Conservation (phyloP, 495 filamentous ascomycete genomes). For the Hypoxylon lienhwacheense region DNA sequence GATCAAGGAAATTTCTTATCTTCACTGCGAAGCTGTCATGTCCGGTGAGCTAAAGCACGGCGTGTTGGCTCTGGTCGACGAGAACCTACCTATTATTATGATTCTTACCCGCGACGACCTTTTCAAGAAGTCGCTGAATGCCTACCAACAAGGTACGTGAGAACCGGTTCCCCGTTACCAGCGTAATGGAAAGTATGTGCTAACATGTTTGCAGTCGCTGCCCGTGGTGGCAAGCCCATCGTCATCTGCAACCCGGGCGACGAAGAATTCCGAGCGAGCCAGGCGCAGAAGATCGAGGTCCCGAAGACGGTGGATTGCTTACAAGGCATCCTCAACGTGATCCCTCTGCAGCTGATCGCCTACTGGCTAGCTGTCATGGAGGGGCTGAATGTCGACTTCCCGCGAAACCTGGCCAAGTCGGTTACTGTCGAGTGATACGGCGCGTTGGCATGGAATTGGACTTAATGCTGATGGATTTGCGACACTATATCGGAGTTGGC, state of each 20-base stretch:
- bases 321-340: slow-evolving; percentile 96
- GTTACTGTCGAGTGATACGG: slow-evolving; percentile 89
- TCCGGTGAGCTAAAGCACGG: slow-evolving; percentile 98
- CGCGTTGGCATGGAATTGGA: slow-evolving; percentile 13
- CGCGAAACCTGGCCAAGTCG: slow-evolving; percentile 96
- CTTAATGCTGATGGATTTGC: slow-evolving; percentile 15
- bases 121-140: slow-evolving; percentile 96
- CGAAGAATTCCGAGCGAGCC: slow-evolving; percentile 80
- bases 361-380: slow-evolving; percentile 98
- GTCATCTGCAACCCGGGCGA: slow-evolving; percentile 96
- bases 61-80: slow-evolving; percentile 94
- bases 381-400: slow-evolving; percentile 96
- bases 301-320: slow-evolving; percentile 93
- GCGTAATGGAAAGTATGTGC: background rate
- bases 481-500: slow-evolving; percentile 31
- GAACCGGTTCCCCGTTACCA: background rate
- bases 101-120: slow-evolving; percentile 94
- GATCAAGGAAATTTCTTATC: slow-evolving; percentile 99
- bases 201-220: slow-evolving; percentile 67
- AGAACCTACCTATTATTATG: slow-evolving; percentile 99
- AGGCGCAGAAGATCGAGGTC: slow-evolving; percentile 95
- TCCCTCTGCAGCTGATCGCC: slow-evolving; percentile 93
- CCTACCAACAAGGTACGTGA: slow-evolving; percentile 89
- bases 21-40: slow-evolving; percentile 99
- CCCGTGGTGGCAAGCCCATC: slow-evolving; percentile 90